Evolutionary conservation across 2,329 filamentous ascomycete genomes (phyloP), one percentile per base, ranked within the genome.

Genomic region (Aspergillus sp.): DNA sequence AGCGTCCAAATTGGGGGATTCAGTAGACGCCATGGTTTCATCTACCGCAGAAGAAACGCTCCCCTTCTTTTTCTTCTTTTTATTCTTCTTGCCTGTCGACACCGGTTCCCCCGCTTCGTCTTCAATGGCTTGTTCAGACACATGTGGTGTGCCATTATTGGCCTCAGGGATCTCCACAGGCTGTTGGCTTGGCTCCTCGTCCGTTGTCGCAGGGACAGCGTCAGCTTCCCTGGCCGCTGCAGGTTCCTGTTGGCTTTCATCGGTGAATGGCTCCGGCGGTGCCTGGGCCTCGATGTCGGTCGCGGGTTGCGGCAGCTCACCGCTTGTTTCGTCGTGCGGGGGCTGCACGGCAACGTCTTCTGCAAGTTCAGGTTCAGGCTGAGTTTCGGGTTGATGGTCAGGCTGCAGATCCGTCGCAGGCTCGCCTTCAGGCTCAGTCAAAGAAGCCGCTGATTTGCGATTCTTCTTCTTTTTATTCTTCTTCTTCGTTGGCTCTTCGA

Each of bases 391-490:
- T 38, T 38, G 14, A 38, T 17, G 14, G 20, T 36, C 19, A 23
- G 42, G 47, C 25, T 44, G 47, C 31, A 20, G 29, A 17, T 61
- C 55, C 23, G 46, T 16, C 34, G 14, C 6, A n/a, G 34, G 7
- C 11, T 56, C 43, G 11, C 23, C 49, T 34, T 55, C 50, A 36
- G 50, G 29, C 41, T 60, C 58, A 31, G 57, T 47, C 32, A 53
- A 38, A 40, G 31, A 42, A 29, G 23, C 16, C 13, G 40, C 21
- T 19, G 57, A 53, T 45, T 60, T 57, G 34, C 53, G 50, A 16
- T 60, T 63, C 19, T 59, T 66, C 53, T 62, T 57, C 34, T 59
- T 63, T 46, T 63, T 61, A 19, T 53, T 53, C 47, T 63, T 63
- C 52, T 59, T 62, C 52, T 58, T 62, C 32, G 58, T 21, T n/a